These are phyloP conservation scores for Zoysia japonica DNA, from an alignment of 176 grass and related monocot genomes.

Conservation along the genomic window DNA sequence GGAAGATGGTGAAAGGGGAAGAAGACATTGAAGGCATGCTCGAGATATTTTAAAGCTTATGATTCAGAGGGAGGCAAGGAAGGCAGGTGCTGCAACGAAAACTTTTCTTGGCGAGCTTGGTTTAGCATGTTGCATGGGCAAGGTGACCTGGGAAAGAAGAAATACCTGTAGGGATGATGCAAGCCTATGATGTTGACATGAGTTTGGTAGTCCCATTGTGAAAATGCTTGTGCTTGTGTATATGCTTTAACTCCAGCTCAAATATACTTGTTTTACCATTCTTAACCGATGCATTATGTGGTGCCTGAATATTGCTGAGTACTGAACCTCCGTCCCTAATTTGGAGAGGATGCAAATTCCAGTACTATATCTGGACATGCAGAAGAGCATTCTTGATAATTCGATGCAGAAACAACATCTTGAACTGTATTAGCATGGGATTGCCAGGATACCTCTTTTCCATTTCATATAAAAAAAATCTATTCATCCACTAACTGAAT, in stretches of 20 bases:
- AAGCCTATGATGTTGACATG: constrained; percentile 45
- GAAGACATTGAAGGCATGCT: constrained; percentile 34
- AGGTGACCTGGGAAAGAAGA: constrained; percentile 68
- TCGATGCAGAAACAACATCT: neutral
- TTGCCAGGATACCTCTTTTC: no score
- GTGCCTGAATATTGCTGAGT: neutral
- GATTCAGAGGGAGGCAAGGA: neutral
- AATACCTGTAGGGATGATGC: constrained; percentile 61
- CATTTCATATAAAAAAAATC: no score
- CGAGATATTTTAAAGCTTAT: constrained; percentile 53
- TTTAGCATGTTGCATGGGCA: constrained; percentile 67
- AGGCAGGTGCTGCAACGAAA: constrained; percentile 27
- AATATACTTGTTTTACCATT: constrained; percentile 33
- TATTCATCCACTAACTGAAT: neutral
- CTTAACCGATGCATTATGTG: neutral
- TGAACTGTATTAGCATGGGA: neutral
- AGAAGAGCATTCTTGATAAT: neutral
- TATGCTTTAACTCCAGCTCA: constrained; percentile 47
- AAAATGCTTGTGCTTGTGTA: constrained; percentile 32
- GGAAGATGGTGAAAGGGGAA: constrained; percentile 41
- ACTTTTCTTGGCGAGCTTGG: constrained; percentile 50
- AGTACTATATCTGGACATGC: neutral
- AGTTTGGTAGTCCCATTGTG: neutral
- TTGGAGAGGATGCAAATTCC: constrained; percentile 1
- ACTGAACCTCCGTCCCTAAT: constrained; percentile 7